Evolutionary conservation across 2,329 filamentous ascomycete species (phyloP).

Genomic region (Fusarium devonianum): DNA sequence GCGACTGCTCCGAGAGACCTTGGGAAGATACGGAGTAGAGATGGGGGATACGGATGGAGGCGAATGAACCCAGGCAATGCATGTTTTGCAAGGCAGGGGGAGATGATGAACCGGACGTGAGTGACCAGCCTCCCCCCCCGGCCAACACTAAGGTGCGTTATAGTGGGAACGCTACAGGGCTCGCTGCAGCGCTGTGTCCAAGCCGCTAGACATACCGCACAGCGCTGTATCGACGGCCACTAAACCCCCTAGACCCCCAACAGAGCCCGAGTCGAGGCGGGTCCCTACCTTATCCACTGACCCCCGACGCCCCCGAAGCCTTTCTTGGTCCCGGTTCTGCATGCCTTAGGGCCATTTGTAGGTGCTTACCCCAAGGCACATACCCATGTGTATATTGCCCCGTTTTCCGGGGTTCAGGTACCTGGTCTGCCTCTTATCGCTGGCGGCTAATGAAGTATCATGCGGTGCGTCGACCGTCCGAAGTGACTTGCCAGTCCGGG

Average conservation of each 20-base stretch:
- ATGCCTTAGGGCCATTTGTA: constrained; percentile 13
- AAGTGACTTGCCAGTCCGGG: constrained; percentile 9
- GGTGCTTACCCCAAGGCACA: constrained; percentile 29
- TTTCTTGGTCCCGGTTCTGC: neutral
- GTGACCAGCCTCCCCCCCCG: constrained; percentile 19
- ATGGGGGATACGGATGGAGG: constrained; percentile 13
- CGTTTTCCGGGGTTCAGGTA: constrained; percentile 27
- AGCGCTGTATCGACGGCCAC: constrained; percentile 31
- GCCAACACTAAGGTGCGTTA: constrained; percentile 8
- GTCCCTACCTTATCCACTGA: constrained; percentile 2
- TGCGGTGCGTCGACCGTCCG: neutral
- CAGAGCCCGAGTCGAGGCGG: constrained; percentile 27
- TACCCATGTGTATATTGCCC: constrained; percentile 2
- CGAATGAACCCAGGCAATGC: constrained; percentile 17
- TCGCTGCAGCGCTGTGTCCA: constrained; percentile 23
- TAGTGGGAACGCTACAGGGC: constrained; percentile 29
- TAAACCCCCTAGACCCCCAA: constrained; percentile 31
- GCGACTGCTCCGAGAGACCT: constrained; percentile 5
- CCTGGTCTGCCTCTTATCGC: constrained; percentile 7
- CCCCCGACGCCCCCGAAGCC: constrained; percentile 18
- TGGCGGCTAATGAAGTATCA: neutral
- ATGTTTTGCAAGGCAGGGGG: neutral
- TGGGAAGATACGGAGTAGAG: constrained; percentile 1
- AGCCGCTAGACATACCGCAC: constrained; percentile 25
- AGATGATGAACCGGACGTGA: constrained; percentile 22